These are phyloP conservation scores for Raffaelea ambrosiae DNA, from an alignment of 2,329 filamentous ascomycete genomes.

Conservation along the genomic window DNA sequence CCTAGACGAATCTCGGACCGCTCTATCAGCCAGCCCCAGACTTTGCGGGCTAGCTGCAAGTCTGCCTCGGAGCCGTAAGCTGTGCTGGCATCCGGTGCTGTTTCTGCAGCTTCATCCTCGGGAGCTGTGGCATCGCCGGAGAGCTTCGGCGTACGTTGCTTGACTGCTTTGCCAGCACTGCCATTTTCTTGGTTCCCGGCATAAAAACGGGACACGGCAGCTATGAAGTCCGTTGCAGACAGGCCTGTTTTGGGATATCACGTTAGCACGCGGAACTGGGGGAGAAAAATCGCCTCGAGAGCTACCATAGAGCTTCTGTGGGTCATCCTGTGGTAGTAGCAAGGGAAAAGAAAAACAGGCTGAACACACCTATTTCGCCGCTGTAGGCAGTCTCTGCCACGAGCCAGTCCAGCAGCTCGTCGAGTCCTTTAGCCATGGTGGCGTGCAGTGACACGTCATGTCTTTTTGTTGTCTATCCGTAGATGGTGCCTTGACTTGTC, in stretches of 20 bases:
- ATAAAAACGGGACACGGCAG: constrained; percentile 12
- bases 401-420: constrained; percentile 35
- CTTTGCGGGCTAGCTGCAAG: constrained; percentile 25
- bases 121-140: neutral
- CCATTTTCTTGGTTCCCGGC: neutral
- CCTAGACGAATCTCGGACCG: constrained; percentile 33
- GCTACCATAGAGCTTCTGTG: too few species aligned
- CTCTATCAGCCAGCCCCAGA: constrained; percentile 31
- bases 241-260: constrained; percentile 11
- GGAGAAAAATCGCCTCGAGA: too few species aligned
- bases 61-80: neutral
- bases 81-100: neutral
- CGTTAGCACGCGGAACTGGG: too few species aligned
- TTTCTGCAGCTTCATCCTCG: neutral
- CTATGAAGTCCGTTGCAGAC: constrained; percentile 14
- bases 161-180: neutral
- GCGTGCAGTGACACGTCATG: constrained; percentile 1
- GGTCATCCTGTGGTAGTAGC: too few species aligned
- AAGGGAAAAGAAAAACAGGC: too few species aligned
- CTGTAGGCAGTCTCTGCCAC: constrained; percentile 35
- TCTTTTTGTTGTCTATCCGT: neutral
- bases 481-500: too few species aligned
- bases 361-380: constrained; percentile 29
- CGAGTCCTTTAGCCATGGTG: constrained; percentile 29
- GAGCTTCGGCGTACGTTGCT: too few species aligned